A percentile compares a stretch with the other conserved stretches of the same genome.
Conservation (phyloP, 2,329 filamentous ascomycete genomes). For the Microcyclosporella mali region DNA sequence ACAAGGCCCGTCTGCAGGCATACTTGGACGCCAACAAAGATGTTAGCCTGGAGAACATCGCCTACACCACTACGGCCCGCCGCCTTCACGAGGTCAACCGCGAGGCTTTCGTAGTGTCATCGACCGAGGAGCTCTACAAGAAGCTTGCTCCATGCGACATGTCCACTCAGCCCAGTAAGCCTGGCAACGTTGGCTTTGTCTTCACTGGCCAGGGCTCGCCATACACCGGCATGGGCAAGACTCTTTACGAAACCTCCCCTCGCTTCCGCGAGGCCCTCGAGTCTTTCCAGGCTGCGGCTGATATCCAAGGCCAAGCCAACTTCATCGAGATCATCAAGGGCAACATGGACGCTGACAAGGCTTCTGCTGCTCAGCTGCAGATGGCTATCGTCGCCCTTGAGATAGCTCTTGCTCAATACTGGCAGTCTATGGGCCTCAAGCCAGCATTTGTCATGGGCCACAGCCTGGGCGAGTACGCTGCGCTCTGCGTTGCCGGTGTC, state of each 20-base stretch:
- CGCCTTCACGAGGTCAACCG: slow-evolving; percentile 38
- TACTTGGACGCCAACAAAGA: slow-evolving; percentile 52
- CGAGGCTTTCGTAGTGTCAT: slow-evolving; percentile 30
- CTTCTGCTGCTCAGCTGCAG: slow-evolving; percentile 24
- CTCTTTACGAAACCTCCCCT: slow-evolving; percentile 27
- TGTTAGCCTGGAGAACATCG: slow-evolving; percentile 46
- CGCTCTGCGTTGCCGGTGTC: slow-evolving; percentile 31
- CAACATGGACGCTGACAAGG: neutral
- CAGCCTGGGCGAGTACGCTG: slow-evolving; percentile 37
- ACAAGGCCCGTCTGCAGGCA: slow-evolving; percentile 34
- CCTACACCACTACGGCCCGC: slow-evolving; percentile 62
- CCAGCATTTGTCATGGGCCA: slow-evolving; percentile 27
- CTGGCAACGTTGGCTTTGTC: slow-evolving; percentile 31
- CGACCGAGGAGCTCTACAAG: slow-evolving; percentile 26
- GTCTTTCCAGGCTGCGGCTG: no score
- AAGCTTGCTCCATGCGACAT: slow-evolving; percentile 14
- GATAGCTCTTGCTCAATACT: slow-evolving; percentile 34
- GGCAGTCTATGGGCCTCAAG: slow-evolving; percentile 25
- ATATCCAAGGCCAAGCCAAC: neutral
- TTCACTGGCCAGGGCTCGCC: slow-evolving; percentile 37
- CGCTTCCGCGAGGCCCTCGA: slow-evolving; percentile 22
- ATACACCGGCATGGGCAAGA: slow-evolving; percentile 23
- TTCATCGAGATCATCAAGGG: slow-evolving; percentile 12
- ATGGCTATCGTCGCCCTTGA: slow-evolving; percentile 36
- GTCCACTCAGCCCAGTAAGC: slow-evolving; percentile 14